These are phyloP conservation scores for Volvox carteri DNA, from an alignment of 163 green algal genomes.

Conservation along the genomic window DNA sequence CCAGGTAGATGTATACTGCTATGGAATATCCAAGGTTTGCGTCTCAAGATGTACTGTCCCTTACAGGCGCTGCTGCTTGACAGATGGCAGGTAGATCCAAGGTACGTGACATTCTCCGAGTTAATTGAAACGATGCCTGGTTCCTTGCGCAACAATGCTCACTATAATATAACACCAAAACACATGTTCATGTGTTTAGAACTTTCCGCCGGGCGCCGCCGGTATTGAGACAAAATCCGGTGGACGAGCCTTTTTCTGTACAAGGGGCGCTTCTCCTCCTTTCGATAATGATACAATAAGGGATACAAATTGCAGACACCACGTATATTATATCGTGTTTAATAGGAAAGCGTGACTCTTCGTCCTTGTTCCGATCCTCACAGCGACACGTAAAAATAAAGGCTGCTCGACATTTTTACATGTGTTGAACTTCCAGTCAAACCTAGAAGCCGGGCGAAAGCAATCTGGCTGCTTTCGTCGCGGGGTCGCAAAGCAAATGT, in stretches of 20 bases:
- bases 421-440: background rate
- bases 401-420: too few relatives aligned
- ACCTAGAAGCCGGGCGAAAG: background rate
- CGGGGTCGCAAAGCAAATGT: slow-evolving; percentile 3
- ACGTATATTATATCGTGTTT: too few relatives aligned
- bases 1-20: background rate
- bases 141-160: too few relatives aligned
- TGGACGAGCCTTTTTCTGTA: background rate
- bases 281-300: too few relatives aligned
- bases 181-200: background rate
- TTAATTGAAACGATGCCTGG: too few relatives aligned
- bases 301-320: too few relatives aligned
- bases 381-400: too few relatives aligned
- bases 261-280: background rate
- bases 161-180: background rate
- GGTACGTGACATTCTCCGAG: background rate
- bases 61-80: background rate
- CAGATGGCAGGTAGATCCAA: background rate
- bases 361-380: too few relatives aligned
- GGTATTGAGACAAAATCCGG: background rate
- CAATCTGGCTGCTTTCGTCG: slow-evolving; percentile 11
- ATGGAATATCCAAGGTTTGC: too few relatives aligned
- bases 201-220: too few relatives aligned
- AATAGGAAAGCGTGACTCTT: too few relatives aligned
- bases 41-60: too few relatives aligned